phyloP scores from a whole-genome alignment of 2,329 filamentous ascomycete species.

The Fusarium illudens region DNA sequence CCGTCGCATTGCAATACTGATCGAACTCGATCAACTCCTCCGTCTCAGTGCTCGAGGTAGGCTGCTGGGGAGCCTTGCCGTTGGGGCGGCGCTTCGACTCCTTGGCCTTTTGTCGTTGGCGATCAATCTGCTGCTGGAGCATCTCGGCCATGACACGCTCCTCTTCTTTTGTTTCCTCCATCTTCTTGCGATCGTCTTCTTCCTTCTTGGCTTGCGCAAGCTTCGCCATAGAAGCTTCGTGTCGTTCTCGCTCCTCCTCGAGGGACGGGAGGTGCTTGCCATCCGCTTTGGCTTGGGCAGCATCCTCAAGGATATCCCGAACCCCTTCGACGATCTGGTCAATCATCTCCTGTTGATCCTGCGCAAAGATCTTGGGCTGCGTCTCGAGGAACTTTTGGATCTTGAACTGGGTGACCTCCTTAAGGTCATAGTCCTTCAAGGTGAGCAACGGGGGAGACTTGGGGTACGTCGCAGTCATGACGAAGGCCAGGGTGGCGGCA shows the following conservation, averaged over 20 bases:
- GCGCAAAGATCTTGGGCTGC: slow-evolving; percentile 62
- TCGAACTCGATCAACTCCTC: slow-evolving; percentile 68
- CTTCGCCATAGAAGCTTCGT: slow-evolving; percentile 75
- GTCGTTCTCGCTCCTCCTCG: slow-evolving; percentile 85
- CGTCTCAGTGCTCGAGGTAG: slow-evolving; percentile 41
- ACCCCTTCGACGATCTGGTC: slow-evolving; percentile 73
- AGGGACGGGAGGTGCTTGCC: slow-evolving; percentile 83
- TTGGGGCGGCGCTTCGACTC: slow-evolving; percentile 67
- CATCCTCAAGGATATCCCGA: slow-evolving; percentile 83
- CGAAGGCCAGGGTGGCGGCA: slow-evolving; percentile 75
- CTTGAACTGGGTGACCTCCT: slow-evolving; percentile 75
- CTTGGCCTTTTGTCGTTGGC: slow-evolving; percentile 70
- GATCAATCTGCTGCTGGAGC: slow-evolving; percentile 75
- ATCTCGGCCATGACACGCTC: slow-evolving; percentile 74
- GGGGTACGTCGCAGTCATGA: slow-evolving; percentile 89
- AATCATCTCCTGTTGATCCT: slow-evolving; percentile 66
- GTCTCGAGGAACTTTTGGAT: slow-evolving; percentile 71
- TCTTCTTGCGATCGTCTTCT: slow-evolving; percentile 61
- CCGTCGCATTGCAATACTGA: slow-evolving; percentile 69
- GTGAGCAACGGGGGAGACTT: slow-evolving; percentile 80
- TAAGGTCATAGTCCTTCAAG: slow-evolving; percentile 72
- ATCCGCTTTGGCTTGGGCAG: slow-evolving; percentile 78
- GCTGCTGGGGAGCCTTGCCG: slow-evolving; percentile 40
- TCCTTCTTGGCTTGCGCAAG: slow-evolving; percentile 65
- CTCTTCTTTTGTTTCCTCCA: slow-evolving; percentile 70